Evolutionary conservation across 192 early-diverging fungal species (phyloP), one percentile per base, ranked within the genome.

Genomic region (Podila horticola): DNA sequence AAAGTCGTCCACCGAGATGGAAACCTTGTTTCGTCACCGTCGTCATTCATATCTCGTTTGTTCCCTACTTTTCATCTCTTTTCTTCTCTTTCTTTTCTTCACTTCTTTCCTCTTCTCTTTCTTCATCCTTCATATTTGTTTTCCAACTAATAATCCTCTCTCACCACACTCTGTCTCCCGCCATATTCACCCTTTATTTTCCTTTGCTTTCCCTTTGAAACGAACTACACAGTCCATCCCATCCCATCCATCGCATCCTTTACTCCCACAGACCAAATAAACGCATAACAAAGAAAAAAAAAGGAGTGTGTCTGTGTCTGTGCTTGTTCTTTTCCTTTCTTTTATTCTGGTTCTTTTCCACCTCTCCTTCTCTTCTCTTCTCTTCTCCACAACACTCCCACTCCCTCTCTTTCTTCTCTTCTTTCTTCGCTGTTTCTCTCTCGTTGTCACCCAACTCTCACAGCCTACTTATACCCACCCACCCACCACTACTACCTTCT

Each of bases 1-100:
- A 29, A 45, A 45, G 41, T 45, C 41, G 41, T 45, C 15, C 41
- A 45, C 41, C 41, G 41, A 45, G 15, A 45, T 0, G 15, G 15
- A 45, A 45, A 15, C 41, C 41, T 45, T 58, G 30, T 24, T 66
- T 50, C 12, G 24, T 29, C 26, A 13, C 52, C 19, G 5, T 66
- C 33, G 49, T 51, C 49, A 49, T 50, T 67, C 31, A 58, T 5
- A 22, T n/a, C 28, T 36, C 58, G 38, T 60, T 69, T 41, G 67
- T 59, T 59, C 19, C 67, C 41, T 45, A 15, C 41, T 45, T 41
- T 45, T 45, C 41, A 45, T 8, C 15, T 45, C 15, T 45, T 45
- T 55, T 55, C 52, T 55, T 1, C n/a, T 24, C 24, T 55, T 55
- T 55, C 34, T 52, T 52, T 52, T 52, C 51, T 1, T 0, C 22